Evolutionary conservation across 1,284 basidiomycete species (phyloP), one percentile per base, ranked within the genome.

Genomic region (Ceratobasidium sp.): DNA sequence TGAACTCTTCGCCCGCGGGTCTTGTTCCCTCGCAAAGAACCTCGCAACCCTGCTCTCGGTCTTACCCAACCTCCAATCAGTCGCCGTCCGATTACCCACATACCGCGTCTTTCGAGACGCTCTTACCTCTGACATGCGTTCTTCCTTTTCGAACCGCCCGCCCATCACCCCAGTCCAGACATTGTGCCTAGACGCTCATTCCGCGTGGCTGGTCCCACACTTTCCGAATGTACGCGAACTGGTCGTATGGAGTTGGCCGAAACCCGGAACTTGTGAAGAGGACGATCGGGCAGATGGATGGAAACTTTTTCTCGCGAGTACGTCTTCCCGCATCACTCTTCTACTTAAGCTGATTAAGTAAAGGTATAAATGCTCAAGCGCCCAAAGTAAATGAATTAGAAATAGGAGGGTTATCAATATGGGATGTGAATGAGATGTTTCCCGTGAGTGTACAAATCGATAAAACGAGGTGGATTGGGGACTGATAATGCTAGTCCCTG

Each of bases 191-290:
- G 62, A 66, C 21, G 62, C 50, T 2, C n/a, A 16, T 11, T 27
- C 39, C 1, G 42, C 6, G 5, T 66, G 62, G 62, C 14, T 66
- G 9, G 5, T 66, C 16, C 25, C 39, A 21, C 29, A 29, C 25
- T 53, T 66, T 25, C 50, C 62, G 2, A 14, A 33, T 13, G 39
- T 56, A 1, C 39, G 39, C 8, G 62, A 66, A 27, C 23, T 66
- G 25, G 50, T 56, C 25, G 19, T 66, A 8, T 66, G 62, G 62
- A 46, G 62, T n/a, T 66, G 62, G 62, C 62, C 62, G 23, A 66
- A 52, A n/a, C 46, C 29, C 2, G 52, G 53, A 8, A 52, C 41
- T n/a, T 25, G 50, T 2, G 39, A 54, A 14, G 62, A 52, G n/a
- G 62, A 52, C 16, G 53, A 52, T 6, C 36, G 36, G 0, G n/a